Evolutionary conservation across 2,329 filamentous ascomycete species (phyloP).

Genomic region (Periconia sp.): DNA sequence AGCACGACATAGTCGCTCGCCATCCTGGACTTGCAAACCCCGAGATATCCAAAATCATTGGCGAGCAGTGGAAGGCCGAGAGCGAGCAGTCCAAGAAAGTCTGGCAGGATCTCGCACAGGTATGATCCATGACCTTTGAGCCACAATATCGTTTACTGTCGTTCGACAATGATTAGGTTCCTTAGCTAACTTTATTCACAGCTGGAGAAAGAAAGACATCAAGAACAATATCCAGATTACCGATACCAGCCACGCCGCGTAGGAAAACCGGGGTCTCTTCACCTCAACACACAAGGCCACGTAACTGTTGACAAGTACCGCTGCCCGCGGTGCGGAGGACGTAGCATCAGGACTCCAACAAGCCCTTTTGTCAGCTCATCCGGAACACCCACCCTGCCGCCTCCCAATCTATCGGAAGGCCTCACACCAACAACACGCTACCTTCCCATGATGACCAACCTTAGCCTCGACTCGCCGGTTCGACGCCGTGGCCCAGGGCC

Average conservation of each 20-base stretch:
- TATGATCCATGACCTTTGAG: slow-evolving; percentile 36
- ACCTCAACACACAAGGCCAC: slow-evolving; percentile 30
- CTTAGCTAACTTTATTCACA: slow-evolving; percentile 29
- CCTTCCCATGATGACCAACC: slow-evolving; percentile 43
- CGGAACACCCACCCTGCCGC: slow-evolving; percentile 43
- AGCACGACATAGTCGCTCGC: slow-evolving; percentile 75
- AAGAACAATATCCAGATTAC: slow-evolving; percentile 89
- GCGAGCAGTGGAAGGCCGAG: slow-evolving; percentile 84
- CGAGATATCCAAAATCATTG: slow-evolving; percentile 96
- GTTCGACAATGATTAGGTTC: not conserved
- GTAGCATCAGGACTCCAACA: slow-evolving; percentile 63
- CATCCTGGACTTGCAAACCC: slow-evolving; percentile 92
- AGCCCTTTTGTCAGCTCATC: slow-evolving; percentile 57
- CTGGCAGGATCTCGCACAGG: slow-evolving; percentile 89
- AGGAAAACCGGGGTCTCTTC: slow-evolving; percentile 44
- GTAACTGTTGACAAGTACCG: slow-evolving; percentile 49
- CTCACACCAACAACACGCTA: slow-evolving; percentile 37
- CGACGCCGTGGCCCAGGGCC: slow-evolving; percentile 16
- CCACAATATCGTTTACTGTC: not conserved
- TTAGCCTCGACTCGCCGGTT: slow-evolving; percentile 42
- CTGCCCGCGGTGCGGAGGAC: slow-evolving; percentile 73
- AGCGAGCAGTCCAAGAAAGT: slow-evolving; percentile 72
- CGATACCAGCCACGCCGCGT: slow-evolving; percentile 79
- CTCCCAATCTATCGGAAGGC: slow-evolving; percentile 36
- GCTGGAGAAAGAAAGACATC: slow-evolving; percentile 88